Evolutionary conservation across 306 rosid species (phyloP), one percentile per base, ranked within the genome.

Genomic region (Bauhinia variegata): DNA sequence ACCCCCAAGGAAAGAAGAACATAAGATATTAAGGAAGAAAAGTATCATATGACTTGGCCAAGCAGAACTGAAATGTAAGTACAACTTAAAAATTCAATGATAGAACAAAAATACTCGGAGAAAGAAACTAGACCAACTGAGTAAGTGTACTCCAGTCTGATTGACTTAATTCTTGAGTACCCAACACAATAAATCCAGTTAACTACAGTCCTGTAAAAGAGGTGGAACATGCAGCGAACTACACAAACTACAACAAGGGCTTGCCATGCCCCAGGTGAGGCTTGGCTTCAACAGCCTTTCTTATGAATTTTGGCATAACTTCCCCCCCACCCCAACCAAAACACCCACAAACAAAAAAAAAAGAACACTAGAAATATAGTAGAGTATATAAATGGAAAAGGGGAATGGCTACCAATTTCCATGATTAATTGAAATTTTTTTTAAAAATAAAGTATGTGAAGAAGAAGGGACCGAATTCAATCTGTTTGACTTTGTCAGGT

Each of bases 11-110:
- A 36, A 43, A 38, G 8, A 63, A 19, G 37, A 68, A 37, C 60
- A 31, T 49, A 43, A 48, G 74, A 78, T 11, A 52, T 33, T 60
- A 58, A 42, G 60, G 7, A 13, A 42, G 13, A 66, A 32, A 60
- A 68, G 44, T 37, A 53, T 44, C 12, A 6, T 23, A 43, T 10
- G 47, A 56, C 51, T 68, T 50, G 36, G 6, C 18, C 28, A 68
- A 67, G 38, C 19, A 58, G 11, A 65, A 54, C 34, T 37, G 42
- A 15, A 49, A 30, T 49, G 38, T 71, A 13, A 44, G 56, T 41
- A 65, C 51, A 72, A 31, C 4, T 1, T 8, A 46, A 60, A 43
- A 31, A 48, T 2, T 2, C 34, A 55, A 3, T 28, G 8, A 60
- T 32, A 12, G 14, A 31, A 15, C 42, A 67, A 66, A 50, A 43